phyloP scores from a whole-genome alignment of 2,329 filamentous ascomycete genomes.

The Geosmithia morbida region DNA sequence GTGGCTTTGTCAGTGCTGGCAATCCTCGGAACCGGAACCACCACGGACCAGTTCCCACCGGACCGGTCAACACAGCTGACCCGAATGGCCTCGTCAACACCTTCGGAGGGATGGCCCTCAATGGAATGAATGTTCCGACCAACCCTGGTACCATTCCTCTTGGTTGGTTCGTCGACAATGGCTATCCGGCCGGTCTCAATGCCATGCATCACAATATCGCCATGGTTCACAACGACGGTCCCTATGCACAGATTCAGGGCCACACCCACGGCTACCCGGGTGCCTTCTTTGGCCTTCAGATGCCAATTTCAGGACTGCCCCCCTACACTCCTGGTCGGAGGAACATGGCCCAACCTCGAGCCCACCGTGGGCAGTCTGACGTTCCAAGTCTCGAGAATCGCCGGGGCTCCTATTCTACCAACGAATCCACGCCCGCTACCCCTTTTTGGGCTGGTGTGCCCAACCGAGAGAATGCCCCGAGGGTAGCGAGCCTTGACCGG shows the following conservation, averaged over 20 bases:
- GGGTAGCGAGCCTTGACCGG: slow-evolving; percentile 43
- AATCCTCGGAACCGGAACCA: slow-evolving; percentile 9
- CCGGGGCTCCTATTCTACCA: slow-evolving; percentile 53
- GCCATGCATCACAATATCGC: slow-evolving; percentile 16
- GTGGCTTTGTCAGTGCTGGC: slow-evolving; percentile 1
- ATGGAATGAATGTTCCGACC: slow-evolving; percentile 17
- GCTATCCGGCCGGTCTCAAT: slow-evolving; percentile 17
- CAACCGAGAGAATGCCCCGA: slow-evolving; percentile 42
- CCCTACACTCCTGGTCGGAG: slow-evolving; percentile 39
- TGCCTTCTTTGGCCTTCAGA: slow-evolving; percentile 11
- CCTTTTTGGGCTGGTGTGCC: slow-evolving; percentile 46
- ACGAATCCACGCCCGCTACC: slow-evolving; percentile 50
- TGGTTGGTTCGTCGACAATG: slow-evolving; percentile 21
- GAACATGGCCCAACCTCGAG: slow-evolving; percentile 26
- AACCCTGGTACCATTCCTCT: slow-evolving; percentile 14
- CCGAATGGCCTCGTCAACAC: slow-evolving; percentile 16
- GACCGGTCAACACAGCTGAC: slow-evolving; percentile 15
- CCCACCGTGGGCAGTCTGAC: slow-evolving; percentile 33
- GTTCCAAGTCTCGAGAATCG: slow-evolving; percentile 51
- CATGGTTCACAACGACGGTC: slow-evolving; percentile 17
- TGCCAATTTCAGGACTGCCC: slow-evolving; percentile 14
- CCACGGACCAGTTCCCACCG: slow-evolving; percentile 11
- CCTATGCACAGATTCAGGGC: slow-evolving; percentile 12
- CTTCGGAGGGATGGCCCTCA: slow-evolving; percentile 22
- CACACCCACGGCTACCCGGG: slow-evolving; percentile 6